Evolutionary conservation across 73 alveolate genomes (phyloP), one percentile per base, ranked within the genome.

Genomic region (Symbiodinium natans): DNA sequence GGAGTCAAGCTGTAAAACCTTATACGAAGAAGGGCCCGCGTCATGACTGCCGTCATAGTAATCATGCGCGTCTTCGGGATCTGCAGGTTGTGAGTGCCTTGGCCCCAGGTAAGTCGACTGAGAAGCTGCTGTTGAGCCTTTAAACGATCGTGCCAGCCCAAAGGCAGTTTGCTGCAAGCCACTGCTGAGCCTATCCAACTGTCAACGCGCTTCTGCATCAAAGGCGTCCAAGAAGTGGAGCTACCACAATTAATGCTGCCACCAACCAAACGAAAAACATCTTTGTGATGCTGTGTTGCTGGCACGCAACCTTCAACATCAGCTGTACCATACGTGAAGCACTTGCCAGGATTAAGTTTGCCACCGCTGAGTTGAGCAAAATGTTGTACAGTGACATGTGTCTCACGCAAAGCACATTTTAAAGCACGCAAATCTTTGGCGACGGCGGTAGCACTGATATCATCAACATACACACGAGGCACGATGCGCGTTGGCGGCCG

Each of bases 391-490:
- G 92, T 21, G 29, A 0, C 25, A 27, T 8, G 92, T 36, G 92
- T 83, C 31, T 15, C 34, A 4, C 31, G 86, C 36, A 38, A 77
- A 3, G 41, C 33, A 3, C 5, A 31, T 34, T 33, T 48, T n/a
- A 77, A 25, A 29, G n/a, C 15, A 13, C 36, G 25, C 3, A 41
- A 41, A 25, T 83, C 92, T 40, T 41, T 34, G 25, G 92, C 74
- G 7, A 41, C n/a, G 9, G 41, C 92, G 11, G 92, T 83, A 1
- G 92, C 92, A 41, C 92, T 27, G n/a, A 83, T 83, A 23, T 83
- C 92, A 41, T 83, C 92, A 29, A 83, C 92, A 41, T 41, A 83
- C 6, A 41, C 40, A 7, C 73, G 73, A 10, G 92, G 92, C 21
- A 5, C 4, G 29, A 1, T 25, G 11, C 27, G 23, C 41, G n/a